A percentile compares a stretch with the other conserved stretches of the same genome.
phyloP scores from a whole-genome alignment of 1,284 basidiomycete species.

The Fomes fomentarius region DNA sequence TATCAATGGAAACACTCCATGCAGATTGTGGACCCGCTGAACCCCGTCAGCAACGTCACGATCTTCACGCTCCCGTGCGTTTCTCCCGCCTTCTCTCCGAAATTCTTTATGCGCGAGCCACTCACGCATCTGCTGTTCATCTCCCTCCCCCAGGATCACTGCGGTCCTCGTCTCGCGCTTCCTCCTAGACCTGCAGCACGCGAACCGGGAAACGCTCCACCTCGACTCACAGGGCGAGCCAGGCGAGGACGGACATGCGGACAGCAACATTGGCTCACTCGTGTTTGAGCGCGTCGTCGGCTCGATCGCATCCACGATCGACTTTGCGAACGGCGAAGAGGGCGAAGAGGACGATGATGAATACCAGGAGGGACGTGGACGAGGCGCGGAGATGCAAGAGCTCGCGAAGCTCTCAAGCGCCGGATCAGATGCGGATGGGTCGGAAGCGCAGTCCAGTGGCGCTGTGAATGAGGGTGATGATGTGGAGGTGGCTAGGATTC shows the following conservation, averaged over 20 bases:
- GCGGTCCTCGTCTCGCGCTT: neutral
- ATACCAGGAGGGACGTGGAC: too few relatives aligned
- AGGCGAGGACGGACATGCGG: neutral
- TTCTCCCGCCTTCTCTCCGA: neutral
- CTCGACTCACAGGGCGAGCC: too few relatives aligned
- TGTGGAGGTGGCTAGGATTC: too few relatives aligned
- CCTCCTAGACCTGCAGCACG: neutral
- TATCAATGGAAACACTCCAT: neutral
- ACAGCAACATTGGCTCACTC: neutral
- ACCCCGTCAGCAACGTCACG: neutral
- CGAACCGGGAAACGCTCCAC: neutral
- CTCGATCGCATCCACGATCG: neutral
- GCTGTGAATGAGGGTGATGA: too few relatives aligned
- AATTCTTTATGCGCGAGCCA: too few relatives aligned
- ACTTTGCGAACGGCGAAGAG: too few relatives aligned
- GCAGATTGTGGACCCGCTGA: neutral
- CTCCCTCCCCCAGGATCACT: neutral
- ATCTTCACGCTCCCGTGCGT: neutral
- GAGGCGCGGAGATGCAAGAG: too few relatives aligned
- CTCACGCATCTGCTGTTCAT: too few relatives aligned
- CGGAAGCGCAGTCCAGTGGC: too few relatives aligned
- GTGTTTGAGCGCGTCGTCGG: neutral
- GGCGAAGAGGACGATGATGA: neutral
- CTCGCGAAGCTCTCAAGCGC: too few relatives aligned
- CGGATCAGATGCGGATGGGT: too few relatives aligned